phyloP scores from a whole-genome alignment of 129 eudicot species.

The Chrysanthemum lavandulifolium region DNA sequence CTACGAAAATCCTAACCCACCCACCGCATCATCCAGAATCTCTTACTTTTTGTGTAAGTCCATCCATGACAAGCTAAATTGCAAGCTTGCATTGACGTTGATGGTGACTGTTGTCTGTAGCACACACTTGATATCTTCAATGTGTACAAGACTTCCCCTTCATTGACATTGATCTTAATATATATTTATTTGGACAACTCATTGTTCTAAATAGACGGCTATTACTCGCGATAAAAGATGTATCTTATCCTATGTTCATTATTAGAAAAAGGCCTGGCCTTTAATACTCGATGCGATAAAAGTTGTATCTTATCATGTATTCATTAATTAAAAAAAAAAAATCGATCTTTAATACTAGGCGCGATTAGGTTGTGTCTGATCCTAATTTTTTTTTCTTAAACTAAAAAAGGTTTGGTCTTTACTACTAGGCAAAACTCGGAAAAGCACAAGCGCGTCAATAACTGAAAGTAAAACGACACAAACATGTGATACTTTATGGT shows the following conservation, averaged over 20 bases:
- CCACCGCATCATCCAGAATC: slow-evolving; percentile 26
- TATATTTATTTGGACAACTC: slow-evolving; percentile 4
- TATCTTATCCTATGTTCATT: slow-evolving; percentile 6
- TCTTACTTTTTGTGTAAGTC: slow-evolving; percentile 25
- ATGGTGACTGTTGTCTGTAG: slow-evolving; percentile 31
- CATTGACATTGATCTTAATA: slow-evolving; percentile 11
- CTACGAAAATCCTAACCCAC: slow-evolving; percentile 12
- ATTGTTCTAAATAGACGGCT: slow-evolving; percentile 8
- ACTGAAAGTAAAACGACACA: neutral
- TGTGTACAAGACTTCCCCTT: slow-evolving; percentile 15
- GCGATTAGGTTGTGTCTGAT: slow-evolving; percentile 1
- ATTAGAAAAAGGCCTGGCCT: neutral
- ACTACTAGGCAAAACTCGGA: neutral
- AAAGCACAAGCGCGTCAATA: slow-evolving; percentile 3
- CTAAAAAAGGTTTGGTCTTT: slow-evolving; percentile 9
- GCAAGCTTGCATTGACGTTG: slow-evolving; percentile 32
- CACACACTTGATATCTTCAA: slow-evolving; percentile 15
- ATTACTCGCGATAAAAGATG: neutral
- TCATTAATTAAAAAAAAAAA: no score
- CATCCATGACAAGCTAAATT: slow-evolving; percentile 31
- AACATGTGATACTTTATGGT: slow-evolving; percentile 20
- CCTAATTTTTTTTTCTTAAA: no score
- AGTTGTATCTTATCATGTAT: no score
- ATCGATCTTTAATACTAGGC: neutral
- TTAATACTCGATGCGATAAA: no score